A percentile compares a stretch with the other conserved stretches of the same genome.
Evolutionary conservation across 805 yeast genomes (phyloP).

Genomic region (Kurtzmaniella cleridarum): DNA sequence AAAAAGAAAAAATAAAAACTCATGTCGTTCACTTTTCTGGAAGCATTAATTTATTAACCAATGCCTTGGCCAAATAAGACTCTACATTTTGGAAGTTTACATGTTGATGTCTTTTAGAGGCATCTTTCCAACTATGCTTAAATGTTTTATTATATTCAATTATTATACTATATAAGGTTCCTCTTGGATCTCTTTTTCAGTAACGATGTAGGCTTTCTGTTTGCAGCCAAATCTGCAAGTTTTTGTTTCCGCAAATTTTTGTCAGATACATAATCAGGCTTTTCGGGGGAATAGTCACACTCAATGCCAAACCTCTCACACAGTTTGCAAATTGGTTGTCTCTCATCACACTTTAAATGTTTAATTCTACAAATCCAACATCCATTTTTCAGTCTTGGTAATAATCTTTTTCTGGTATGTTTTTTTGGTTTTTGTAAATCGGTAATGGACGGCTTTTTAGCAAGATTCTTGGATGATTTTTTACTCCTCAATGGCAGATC

Average conservation of each 20-base stretch:
- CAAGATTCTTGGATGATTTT: constrained; percentile 1
- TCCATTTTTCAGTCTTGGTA: constrained; percentile 38
- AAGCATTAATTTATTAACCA: too few species aligned
- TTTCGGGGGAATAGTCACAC: constrained; percentile 35
- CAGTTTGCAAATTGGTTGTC: constrained; percentile 30
- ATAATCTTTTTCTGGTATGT: constrained; percentile 32
- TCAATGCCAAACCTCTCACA: constrained; percentile 36
- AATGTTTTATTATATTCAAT: too few species aligned
- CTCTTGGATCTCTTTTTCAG: constrained; percentile 2
- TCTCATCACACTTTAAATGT: constrained; percentile 41
- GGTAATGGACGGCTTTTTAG: constrained; percentile 3
- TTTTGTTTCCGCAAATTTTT: constrained; percentile 29
- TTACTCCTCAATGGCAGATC: constrained; percentile 5
- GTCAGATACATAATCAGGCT: constrained; percentile 36
- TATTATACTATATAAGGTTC: background rate
- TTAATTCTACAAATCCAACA: constrained; percentile 45
- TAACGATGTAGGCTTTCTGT: constrained; percentile 17
- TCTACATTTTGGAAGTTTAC: too few species aligned
- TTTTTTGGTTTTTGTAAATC: constrained; percentile 20
- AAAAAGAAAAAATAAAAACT: too few species aligned
- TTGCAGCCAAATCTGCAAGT: constrained; percentile 23
- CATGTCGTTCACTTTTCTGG: too few species aligned
- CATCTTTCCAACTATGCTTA: too few species aligned
- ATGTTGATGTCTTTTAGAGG: too few species aligned
- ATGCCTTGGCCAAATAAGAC: too few species aligned